Conservation (phyloP, 768 basidiomycete species). For the Cystofilobasidium macerans region DNA sequence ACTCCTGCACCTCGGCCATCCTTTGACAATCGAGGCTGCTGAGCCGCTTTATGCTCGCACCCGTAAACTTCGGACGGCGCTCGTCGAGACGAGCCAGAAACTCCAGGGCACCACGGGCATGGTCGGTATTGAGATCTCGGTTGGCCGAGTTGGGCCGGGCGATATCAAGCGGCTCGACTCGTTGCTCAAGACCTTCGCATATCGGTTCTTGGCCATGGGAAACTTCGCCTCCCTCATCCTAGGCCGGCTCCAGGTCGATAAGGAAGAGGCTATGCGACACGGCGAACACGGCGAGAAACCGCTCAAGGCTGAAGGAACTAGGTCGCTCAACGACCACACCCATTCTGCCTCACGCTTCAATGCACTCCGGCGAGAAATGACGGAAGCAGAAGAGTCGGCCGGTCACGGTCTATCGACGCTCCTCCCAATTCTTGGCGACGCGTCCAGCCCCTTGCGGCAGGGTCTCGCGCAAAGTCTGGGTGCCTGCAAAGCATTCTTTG, state of each 20-base stretch:
- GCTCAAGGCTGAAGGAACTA: too few species aligned
- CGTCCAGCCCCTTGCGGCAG: slow-evolving; percentile 31
- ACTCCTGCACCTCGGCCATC: slow-evolving; percentile 29
- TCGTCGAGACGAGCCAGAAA: slow-evolving; percentile 29
- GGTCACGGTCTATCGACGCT: slow-evolving; percentile 33
- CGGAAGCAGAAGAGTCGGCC: slow-evolving; percentile 27
- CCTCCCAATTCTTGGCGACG: slow-evolving; percentile 33
- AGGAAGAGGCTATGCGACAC: too few species aligned
- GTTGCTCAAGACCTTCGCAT: neutral
- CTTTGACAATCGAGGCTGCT: slow-evolving; percentile 27
- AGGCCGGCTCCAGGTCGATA: neutral
- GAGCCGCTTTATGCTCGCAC: too few species aligned
- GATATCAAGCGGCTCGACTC: slow-evolving; percentile 31
- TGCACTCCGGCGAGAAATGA: slow-evolving; percentile 12
- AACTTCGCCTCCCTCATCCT: slow-evolving; percentile 8
- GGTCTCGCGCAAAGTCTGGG: slow-evolving; percentile 29
- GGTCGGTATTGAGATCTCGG: slow-evolving; percentile 36
- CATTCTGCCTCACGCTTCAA: slow-evolving; percentile 19
- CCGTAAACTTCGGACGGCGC: slow-evolving; percentile 28
- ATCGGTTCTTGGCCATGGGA: slow-evolving; percentile 20
- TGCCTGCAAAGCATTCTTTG: slow-evolving; percentile 34
- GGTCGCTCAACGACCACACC: neutral
- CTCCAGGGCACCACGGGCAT: slow-evolving; percentile 31
- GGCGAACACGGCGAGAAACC: too few species aligned
- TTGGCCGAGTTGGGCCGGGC: slow-evolving; percentile 33